Base-by-base conservation (phyloP, 1,284 basidiomycete genomes). In the Trametes sp. region DNA sequence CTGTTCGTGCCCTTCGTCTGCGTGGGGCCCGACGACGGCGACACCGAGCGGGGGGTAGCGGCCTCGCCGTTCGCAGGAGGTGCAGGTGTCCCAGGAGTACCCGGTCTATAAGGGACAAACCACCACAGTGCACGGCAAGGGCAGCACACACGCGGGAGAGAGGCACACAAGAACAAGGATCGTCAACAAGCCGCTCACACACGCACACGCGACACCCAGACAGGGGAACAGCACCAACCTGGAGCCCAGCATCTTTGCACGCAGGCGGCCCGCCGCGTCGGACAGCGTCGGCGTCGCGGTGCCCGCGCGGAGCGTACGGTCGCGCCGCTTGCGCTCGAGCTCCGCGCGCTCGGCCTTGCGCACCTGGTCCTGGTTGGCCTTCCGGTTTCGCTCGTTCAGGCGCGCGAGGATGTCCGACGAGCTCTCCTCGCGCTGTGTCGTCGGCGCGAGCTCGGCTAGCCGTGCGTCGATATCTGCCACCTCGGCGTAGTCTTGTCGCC, bases 341-440 rank as follows among this genome's bases (percentile, higher is more conserved):
- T 90, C 87, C 36, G 81, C 81, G 44, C 88, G 73, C 76, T 96
- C 95, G 0, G 93, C 91, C 66, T 86, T 87, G 53, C 91, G 82
- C 63, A 95, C 87, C 1, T 87, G 84, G 69, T 95, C 94, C 64
- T 88, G 72, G 63, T 96, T 97, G 50, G 89, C 87, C 68, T 84
- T 86, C 45, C 93, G 84, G 74, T 98, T 97, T 55, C 94, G 86
- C 76, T 96, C 94, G 74, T 96, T 97, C 63, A 98, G 90, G 73
- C 81, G 87, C 21, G 90, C 86, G 33, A 96, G 82, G 68, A 86
- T 78, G 62, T 88, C 87, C 13, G 63, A 60, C n/a, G 64, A 61
- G 46, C 79, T 80, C 65, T 81, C 80, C 50, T 77, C 78, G 46
- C 67, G 71, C 16, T 55, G 46, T 11, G 46, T 48, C 60, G 29